phyloP scores from a whole-genome alignment of 306 rosid species.

The Begonia fuchsioides region DNA sequence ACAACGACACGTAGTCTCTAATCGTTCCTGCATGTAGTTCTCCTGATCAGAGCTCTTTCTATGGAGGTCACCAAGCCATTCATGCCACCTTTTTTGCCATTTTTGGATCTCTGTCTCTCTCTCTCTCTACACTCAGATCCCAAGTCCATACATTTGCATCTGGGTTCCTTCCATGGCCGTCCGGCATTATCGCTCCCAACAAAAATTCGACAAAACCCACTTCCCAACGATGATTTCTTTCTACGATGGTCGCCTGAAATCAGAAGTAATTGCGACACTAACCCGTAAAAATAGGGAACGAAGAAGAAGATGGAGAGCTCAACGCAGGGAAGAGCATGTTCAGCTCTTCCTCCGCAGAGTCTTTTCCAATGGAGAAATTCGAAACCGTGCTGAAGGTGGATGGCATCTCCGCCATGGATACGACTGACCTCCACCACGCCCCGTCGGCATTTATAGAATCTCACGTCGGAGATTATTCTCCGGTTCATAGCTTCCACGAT shows the following conservation, averaged over 20 bases:
- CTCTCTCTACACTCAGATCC: too few species aligned
- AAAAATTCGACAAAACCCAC: too few species aligned
- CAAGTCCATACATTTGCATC: too few species aligned
- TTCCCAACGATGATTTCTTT: neutral
- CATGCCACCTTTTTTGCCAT: too few species aligned
- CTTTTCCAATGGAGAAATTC: constrained; percentile 13
- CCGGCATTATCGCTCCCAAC: too few species aligned
- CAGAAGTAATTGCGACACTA: constrained; percentile 6
- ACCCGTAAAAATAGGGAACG: constrained; percentile 26
- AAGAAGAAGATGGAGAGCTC: constrained; percentile 1
- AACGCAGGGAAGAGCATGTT: constrained; percentile 20
- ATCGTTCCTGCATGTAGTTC: too few species aligned
- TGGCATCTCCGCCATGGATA: constrained; percentile 1
- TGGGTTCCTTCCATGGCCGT: too few species aligned
- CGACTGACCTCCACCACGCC: constrained; percentile 31
- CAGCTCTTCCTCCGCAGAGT: constrained; percentile 21
- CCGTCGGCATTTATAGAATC: constrained; percentile 27
- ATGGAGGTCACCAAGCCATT: too few species aligned
- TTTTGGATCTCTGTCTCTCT: too few species aligned
- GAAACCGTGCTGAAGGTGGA: constrained; percentile 10
- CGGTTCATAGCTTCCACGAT: constrained; percentile 10
- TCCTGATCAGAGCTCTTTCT: too few species aligned
- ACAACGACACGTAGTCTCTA: too few species aligned
- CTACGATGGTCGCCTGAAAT: neutral
- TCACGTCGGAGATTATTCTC: constrained; percentile 22